phyloP scores from a whole-genome alignment of 257 asterid species.

The Fraxinus cuspidata region DNA sequence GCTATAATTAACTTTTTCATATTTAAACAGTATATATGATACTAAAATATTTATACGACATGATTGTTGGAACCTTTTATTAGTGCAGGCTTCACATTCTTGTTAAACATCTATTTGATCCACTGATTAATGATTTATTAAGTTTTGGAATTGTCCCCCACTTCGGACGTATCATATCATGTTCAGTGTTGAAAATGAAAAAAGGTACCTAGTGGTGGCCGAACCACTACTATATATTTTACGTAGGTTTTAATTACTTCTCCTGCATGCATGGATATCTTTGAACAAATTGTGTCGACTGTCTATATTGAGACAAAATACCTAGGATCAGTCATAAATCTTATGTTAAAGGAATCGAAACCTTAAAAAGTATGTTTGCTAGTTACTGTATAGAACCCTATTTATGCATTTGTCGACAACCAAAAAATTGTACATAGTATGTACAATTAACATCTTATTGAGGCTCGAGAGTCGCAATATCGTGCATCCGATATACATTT shows the following conservation, averaged over 20 bases:
- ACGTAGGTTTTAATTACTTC: not conserved
- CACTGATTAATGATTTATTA: slow-evolving; percentile 12
- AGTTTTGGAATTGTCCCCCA: slow-evolving; percentile 10
- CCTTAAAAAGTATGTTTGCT: not conserved
- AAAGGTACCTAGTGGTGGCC: not conserved
- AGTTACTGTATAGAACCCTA: not conserved
- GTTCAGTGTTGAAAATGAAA: slow-evolving; percentile 2
- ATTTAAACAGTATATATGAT: not conserved
- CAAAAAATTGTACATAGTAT: too few species aligned
- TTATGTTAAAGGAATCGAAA: not conserved
- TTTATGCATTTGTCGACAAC: not conserved
- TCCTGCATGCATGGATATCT: slow-evolving; percentile 5
- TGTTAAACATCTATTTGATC: slow-evolving; percentile 8
- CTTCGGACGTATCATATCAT: not conserved
- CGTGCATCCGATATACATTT: not conserved
- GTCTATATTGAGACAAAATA: not conserved
- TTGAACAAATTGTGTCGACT: not conserved
- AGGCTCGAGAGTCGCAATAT: too few species aligned
- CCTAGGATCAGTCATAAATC: not conserved
- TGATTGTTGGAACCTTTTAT: slow-evolving; percentile 10
- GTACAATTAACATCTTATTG: too few species aligned
- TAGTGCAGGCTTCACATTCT: slow-evolving; percentile 21
- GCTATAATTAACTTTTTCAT: too few species aligned
- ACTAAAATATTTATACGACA: not conserved
- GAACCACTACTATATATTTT: not conserved